Percentiles rank a stretch among this genome's conserved stretches.
phyloP scores from a whole-genome alignment of 768 basidiomycete genomes.

The Boletus rufocinnamomeus region DNA sequence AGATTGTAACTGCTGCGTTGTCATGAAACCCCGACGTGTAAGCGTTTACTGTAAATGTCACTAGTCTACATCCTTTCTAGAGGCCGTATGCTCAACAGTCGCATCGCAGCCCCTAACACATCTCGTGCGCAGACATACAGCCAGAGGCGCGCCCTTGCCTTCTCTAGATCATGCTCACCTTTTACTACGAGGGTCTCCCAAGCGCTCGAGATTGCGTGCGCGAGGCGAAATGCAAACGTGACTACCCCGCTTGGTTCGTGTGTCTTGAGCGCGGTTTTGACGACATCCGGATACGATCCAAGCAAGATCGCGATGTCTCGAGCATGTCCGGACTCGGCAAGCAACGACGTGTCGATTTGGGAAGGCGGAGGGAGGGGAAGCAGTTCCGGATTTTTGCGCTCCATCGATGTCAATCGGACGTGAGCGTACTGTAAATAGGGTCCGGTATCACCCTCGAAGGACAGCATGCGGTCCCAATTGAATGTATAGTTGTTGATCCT shows the following conservation, averaged over 20 bases:
- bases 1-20: background rate
- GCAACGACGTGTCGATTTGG: slow-evolving; percentile 67
- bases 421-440: slow-evolving; percentile 97
- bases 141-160: slow-evolving; percentile 84
- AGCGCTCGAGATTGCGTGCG: slow-evolving; percentile 86
- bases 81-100: slow-evolving; percentile 83
- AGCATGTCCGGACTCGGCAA: slow-evolving; percentile 69
- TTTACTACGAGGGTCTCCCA: slow-evolving; percentile 92
- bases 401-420: slow-evolving; percentile 87
- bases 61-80: slow-evolving; percentile 84
- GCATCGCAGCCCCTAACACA: slow-evolving; percentile 86
- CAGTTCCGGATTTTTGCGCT: slow-evolving; percentile 88
- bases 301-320: slow-evolving; percentile 87
- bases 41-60: too few relatives aligned
- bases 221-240: slow-evolving; percentile 84
- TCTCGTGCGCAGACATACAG: slow-evolving; percentile 87
- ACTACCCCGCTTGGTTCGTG: slow-evolving; percentile 92
- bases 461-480: slow-evolving; percentile 91
- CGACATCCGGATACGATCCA: slow-evolving; percentile 88
- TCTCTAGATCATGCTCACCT: slow-evolving; percentile 73
- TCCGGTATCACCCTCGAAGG: slow-evolving; percentile 95
- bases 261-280: slow-evolving; percentile 79
- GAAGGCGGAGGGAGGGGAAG: slow-evolving; percentile 70
- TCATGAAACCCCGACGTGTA: too few relatives aligned
- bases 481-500: slow-evolving; percentile 97